phyloP scores from a whole-genome alignment of 805 yeast species.

The Candida railenensis region DNA sequence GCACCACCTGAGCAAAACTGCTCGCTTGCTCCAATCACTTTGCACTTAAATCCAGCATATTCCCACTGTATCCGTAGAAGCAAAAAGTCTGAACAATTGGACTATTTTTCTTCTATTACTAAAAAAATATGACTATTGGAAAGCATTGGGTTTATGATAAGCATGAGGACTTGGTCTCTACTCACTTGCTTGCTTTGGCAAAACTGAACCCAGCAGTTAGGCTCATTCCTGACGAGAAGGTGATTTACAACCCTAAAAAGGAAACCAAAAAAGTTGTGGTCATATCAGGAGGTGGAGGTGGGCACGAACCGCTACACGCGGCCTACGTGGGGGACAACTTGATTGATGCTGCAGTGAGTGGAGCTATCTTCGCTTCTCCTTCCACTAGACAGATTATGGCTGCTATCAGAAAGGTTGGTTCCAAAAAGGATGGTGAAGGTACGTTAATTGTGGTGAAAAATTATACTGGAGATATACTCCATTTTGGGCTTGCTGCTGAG shows the following conservation, averaged over 20 bases:
- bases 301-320: conserved; percentile 93
- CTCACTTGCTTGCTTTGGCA: conserved; percentile 53
- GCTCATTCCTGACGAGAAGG: conserved; percentile 56
- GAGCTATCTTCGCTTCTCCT: conserved; percentile 92
- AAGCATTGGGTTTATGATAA: conserved; percentile 52
- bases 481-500: conserved; percentile 90
- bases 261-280: conserved; percentile 60
- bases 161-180: conserved; percentile 44
- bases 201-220: conserved; percentile 54
- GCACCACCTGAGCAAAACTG: no score
- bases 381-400: conserved; percentile 83
- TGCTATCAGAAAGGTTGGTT: conserved; percentile 46
- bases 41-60: no score
- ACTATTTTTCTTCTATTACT: no score
- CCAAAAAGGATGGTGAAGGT: conserved; percentile 50
- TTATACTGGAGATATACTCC: conserved; percentile 92
- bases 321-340: conserved; percentile 87
- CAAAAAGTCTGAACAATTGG: no score
- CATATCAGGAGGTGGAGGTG: conserved; percentile 92
- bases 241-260: conserved; percentile 46
- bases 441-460: conserved; percentile 81
- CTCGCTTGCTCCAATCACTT: no score
- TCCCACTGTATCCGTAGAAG: no score
- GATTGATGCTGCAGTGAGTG: conserved; percentile 85
- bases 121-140: conserved; percentile 15